Base-by-base conservation (phyloP, 1,139 yeast species). In the Arxiozyma heterogenica region DNA sequence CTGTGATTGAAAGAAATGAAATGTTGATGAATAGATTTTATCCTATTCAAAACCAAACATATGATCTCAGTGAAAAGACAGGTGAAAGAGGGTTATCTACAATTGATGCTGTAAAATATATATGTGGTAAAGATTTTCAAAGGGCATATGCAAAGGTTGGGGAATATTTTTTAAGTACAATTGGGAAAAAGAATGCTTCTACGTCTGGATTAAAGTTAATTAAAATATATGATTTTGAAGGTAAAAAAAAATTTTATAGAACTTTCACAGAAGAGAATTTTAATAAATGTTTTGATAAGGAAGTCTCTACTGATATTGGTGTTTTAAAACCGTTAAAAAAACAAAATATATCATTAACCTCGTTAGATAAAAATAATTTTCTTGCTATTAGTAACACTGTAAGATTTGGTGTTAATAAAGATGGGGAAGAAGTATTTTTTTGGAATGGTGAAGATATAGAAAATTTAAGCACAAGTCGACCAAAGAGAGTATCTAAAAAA, bases 191-290 rank as follows among this genome's bases (percentile, higher is more conserved):
- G 51, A 63, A 71, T 3, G 59, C 65, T 2, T 62, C 68, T 41
- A 51, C 70, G 5, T 73, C 70, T 17, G 72, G 75, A 48, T 64
- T 73, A 47, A 69, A 77, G 1, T 70, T 88, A 1, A 75, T 85
- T 1, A 75, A 87, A 55, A 83, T 84, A 30, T 80, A 83, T 56
- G 94, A 86, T 62, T 82, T 83, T 59, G 82, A 81, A 57, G 94
- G 95, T 0, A 82, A 89, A 60, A 75, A 77, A 58, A 86, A 86
- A 62, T 86, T 81, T 61, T 87, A 81, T 65, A 74, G 95, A 44
- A 83, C 86, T 60, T 82, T 84, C 58, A 76, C 84, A 0, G 73
- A 74, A 45, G 65, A 69, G 4, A 71, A 75, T 51, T 76, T 73
- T 51, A 58, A 70, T 15, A 63, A 60, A 20, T 65, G 73, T 46